Percentiles rank a stretch among this genome's conserved stretches.
Evolutionary conservation across 116 monocot species (phyloP).

Genomic region (Thalassia testudinum): DNA sequence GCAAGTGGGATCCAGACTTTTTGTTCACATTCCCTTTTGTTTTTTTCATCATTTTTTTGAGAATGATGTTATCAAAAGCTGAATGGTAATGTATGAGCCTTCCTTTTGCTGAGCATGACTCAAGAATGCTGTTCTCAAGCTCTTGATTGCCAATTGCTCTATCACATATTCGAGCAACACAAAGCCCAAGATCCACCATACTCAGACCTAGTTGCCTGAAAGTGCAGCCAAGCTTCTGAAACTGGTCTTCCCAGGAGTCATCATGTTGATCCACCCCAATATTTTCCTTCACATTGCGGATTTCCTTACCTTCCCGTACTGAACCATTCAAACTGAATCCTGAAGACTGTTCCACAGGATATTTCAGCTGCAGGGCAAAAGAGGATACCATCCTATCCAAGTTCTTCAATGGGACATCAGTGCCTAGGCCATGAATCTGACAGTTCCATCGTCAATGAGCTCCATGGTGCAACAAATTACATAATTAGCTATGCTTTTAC

Average conservation of each 20-base stretch:
- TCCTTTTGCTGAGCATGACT: constrained; percentile 66
- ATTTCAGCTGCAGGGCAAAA: constrained; percentile 56
- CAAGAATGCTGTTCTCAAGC: constrained; percentile 50
- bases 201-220: constrained; percentile 58
- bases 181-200: constrained; percentile 82
- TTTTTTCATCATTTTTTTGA: constrained; percentile 30
- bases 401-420: constrained; percentile 82
- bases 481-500: no score
- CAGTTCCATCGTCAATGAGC: constrained; percentile 1
- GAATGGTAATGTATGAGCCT: constrained; percentile 96
- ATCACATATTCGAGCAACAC: constrained; percentile 67
- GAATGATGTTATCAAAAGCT: constrained; percentile 29
- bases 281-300: constrained; percentile 2
- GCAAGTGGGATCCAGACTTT: not conserved
- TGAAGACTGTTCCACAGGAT: constrained; percentile 5
- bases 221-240: constrained; percentile 35
- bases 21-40: constrained; percentile 8
- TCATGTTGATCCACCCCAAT: constrained; percentile 1
- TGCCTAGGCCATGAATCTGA: constrained; percentile 85
- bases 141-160: constrained; percentile 35
- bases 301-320: not conserved
- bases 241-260: constrained; percentile 12
- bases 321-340: not conserved
- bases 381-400: constrained; percentile 70
- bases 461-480: no score